phyloP scores from a whole-genome alignment of 768 basidiomycete species.

The Tricholoma bakamatsutake region DNA sequence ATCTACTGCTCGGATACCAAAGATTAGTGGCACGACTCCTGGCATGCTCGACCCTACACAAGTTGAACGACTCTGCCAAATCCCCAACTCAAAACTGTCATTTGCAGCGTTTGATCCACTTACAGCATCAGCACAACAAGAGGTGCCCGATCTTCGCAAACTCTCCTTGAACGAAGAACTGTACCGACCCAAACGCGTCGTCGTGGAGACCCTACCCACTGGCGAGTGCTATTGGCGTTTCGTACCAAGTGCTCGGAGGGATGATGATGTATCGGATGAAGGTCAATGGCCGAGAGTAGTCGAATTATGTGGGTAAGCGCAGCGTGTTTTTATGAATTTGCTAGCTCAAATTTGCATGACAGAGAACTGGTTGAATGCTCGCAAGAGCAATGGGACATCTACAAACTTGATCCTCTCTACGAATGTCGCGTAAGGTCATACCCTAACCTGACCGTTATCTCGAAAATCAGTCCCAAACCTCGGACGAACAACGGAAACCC shows the following conservation, averaged over 20 bases:
- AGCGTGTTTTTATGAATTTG: neutral
- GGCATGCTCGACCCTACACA: constrained; percentile 65
- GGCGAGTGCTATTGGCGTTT: constrained; percentile 66
- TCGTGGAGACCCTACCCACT: constrained; percentile 59
- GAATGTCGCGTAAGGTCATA: constrained; percentile 50
- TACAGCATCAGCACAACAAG: constrained; percentile 42
- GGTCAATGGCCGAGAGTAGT: constrained; percentile 66
- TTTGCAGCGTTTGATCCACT: constrained; percentile 75
- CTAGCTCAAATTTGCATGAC: constrained; percentile 8
- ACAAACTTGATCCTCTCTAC: constrained; percentile 75
- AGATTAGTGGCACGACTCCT: constrained; percentile 43
- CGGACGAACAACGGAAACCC: constrained; percentile 10
- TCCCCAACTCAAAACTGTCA: constrained; percentile 49
- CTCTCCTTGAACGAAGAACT: constrained; percentile 41
- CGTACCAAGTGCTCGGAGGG: constrained; percentile 62
- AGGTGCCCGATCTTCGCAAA: constrained; percentile 31
- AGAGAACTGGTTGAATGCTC: constrained; percentile 48
- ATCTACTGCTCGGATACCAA: constrained; percentile 13
- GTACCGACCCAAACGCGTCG: constrained; percentile 61
- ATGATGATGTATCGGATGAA: constrained; percentile 56
- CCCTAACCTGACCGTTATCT: constrained; percentile 33
- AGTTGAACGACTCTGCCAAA: constrained; percentile 52
- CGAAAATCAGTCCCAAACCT: constrained; percentile 17
- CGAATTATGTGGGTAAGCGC: constrained; percentile 62
- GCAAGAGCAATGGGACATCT: constrained; percentile 83